Evolutionary conservation across 768 basidiomycete species (phyloP), one percentile per base, ranked within the genome.

Genomic region (Lentinula guzmanii): DNA sequence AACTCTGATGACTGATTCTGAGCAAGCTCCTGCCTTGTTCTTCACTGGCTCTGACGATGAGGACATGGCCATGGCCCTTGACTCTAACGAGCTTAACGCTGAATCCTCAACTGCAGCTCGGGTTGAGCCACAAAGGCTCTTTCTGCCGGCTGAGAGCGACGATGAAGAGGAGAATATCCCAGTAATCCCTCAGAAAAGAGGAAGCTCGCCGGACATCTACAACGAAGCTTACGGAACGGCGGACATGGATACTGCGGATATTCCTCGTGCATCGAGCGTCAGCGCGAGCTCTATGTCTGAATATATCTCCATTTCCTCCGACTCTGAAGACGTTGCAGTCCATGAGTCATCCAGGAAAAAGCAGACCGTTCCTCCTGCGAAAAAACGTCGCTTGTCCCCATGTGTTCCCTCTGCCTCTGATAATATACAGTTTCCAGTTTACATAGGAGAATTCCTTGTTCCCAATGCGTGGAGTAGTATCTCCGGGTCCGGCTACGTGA

Each of bases 391-490:
- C 13, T 62, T 82, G 34, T 82, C 77, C 68, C 70, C 46, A 65
- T 71, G 15, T 42, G 21, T 61, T 61, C 21, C 64, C 66, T 62
- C 64, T 61, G 11, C 76, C 78, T 1, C 76, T 71, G 16, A 52
- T 16, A 21, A n/a, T n/a, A 60, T 39, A 28, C 16, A 31, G 5
- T 60, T 60, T 35, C 70, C 71, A 4, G 65, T 66, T 10, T 91
- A 89, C 67, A 65, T 92, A 31, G 90, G 90, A 10, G 86, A 86
- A 53, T 77, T 91, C 54, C 63, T 91, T 9, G 80, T 91, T 24
- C 79, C 81, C 21, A 87, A 89, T 66, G 90, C 89, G 9, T 92
- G 89, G 89, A 90, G 88, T 64, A 91, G 86, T 43, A 87, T 82
- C 13, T 87, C 82, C 53, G 90, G 90, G 1, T 84, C 79, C 65